phyloP scores from a whole-genome alignment of 306 rosid genomes.

The Begonia masoniana region DNA sequence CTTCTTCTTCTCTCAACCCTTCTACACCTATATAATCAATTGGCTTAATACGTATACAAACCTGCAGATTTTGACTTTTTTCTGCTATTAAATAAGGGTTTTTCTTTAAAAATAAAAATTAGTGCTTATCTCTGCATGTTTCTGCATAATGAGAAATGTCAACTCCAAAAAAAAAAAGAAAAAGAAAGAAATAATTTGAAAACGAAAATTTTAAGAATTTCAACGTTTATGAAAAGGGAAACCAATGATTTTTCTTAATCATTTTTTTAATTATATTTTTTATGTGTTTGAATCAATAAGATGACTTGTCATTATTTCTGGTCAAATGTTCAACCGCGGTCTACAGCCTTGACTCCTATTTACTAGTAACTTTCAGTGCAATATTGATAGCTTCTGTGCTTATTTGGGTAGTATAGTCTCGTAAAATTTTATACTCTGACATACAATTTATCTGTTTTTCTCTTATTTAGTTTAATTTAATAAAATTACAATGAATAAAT shows the following conservation, averaged over 20 bases:
- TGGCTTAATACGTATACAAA: neutral
- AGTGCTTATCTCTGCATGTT: conserved; percentile 15
- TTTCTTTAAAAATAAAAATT: no score
- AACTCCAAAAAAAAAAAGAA: neutral
- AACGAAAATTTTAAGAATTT: neutral
- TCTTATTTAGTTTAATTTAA: no score
- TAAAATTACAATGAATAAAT: no score
- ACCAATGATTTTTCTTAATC: no score
- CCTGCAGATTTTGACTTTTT: conserved; percentile 23
- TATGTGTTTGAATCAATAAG: neutral
- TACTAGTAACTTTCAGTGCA: neutral
- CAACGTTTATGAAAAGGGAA: neutral
- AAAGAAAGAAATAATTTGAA: neutral
- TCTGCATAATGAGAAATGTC: conserved; percentile 19
- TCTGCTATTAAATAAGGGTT: neutral
- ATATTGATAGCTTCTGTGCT: neutral
- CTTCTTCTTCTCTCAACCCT: conserved; percentile 12
- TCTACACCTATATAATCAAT: conserved; percentile 8
- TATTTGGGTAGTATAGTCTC: neutral
- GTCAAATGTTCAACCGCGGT: neutral
- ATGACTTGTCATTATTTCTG: neutral
- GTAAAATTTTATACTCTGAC: no score
- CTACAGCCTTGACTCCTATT: neutral
- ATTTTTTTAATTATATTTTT: no score
- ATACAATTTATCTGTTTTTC: no score